These are phyloP conservation scores for Cucumis melo DNA, from an alignment of 306 rosid species.

Conservation along the genomic window DNA sequence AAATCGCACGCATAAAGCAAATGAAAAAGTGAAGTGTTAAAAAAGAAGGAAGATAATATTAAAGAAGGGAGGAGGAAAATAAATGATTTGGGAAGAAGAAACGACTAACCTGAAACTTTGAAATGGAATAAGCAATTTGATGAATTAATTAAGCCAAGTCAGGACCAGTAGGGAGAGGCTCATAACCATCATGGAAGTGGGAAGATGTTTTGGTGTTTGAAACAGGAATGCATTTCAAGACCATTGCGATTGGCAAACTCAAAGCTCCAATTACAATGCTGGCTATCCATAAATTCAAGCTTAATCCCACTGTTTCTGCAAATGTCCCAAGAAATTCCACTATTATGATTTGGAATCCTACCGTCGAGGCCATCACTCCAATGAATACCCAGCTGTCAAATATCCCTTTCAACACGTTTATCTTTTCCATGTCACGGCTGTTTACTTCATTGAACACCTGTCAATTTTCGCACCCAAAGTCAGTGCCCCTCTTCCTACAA, in stretches of 20 bases:
- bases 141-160: conserved; percentile 27
- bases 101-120: not conserved
- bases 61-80: not conserved
- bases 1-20: not conserved
- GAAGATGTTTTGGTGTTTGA: not conserved
- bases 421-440: conserved; percentile 93
- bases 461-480: too few species aligned
- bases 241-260: conserved; percentile 40
- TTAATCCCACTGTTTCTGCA: conserved; percentile 59
- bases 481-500: too few species aligned
- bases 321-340: conserved; percentile 56
- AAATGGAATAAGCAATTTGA: not conserved
- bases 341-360: conserved; percentile 50
- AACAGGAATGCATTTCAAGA: conserved; percentile 59
- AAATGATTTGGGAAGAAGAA: not conserved
- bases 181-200: conserved; percentile 33
- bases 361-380: conserved; percentile 34
- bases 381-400: conserved; percentile 43
- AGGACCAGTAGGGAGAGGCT: conserved; percentile 65
- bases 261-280: conserved; percentile 52
- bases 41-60: too few species aligned
- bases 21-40: not conserved
- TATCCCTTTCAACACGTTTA: conserved; percentile 49
- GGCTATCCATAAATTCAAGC: conserved; percentile 32
- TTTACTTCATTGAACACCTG: conserved; percentile 80